Evolutionary conservation across 2,329 filamentous ascomycete genomes (phyloP), one percentile per base, ranked within the genome.

Genomic region (Cercospora citrullina): DNA sequence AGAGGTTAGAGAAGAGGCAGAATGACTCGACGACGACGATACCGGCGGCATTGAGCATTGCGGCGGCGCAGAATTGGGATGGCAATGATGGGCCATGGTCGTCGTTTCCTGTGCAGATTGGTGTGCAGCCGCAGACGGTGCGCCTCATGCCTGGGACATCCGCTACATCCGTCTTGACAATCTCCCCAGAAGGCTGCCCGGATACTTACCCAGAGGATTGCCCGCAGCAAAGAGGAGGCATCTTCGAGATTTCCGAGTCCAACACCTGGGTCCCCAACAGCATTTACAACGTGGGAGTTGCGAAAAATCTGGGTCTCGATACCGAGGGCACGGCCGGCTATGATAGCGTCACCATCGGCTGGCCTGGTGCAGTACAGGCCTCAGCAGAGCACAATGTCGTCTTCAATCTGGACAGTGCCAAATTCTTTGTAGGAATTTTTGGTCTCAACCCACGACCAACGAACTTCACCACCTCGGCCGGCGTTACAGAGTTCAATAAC

Each of bases 211-310:
- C 73, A n/a, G 61, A 63, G 26, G 67, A 75, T 55, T 80, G 79
- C 68, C 64, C 66, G 21, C 69, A 75, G 45, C 65, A 69, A 55
- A 74, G 79, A 4, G 79, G 79, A 4, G 65, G 61, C 48, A 59
- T 77, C 8, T 91, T 87, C 76, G 81, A 86, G 66, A 79, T 81
- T 7, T 80, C 79, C 14, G 75, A 81, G 51, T 91, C 89, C 2
- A 80, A 80, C 12, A 85, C 85, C 45, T 92, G 89, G 88, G 79
- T 81, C 18, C 72, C 85, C 1, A 82, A 90, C 60, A 89, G 88
- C 48, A 83, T 83, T 45, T 91, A 85, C 82, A 81, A 87, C 70
- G 81, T 91, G 42, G 88, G 87, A 58, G 80, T 90, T 30, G 82
- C 85, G 70, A 74, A 78, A 23, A 85, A 88, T 68, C 80, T 90